Percentiles rank a stretch among this genome's conserved stretches.
Evolutionary conservation across 2,329 filamentous ascomycete genomes (phyloP).

Genomic region (Bipolaris zeicola): DNA sequence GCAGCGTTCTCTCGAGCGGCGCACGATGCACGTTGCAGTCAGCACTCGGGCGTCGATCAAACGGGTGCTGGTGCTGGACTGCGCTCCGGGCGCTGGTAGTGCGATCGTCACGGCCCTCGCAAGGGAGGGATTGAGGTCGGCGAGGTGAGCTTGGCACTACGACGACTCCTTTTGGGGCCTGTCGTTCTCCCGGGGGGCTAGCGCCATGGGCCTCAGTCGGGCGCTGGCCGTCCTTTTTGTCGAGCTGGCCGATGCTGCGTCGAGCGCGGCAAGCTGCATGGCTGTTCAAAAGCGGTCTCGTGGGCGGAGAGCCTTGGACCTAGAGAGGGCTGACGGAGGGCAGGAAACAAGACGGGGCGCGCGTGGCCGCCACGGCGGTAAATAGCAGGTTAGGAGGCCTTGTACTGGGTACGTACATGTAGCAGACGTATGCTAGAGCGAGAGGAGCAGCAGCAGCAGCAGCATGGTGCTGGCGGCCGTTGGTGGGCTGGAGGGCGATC

Average conservation of each 20-base stretch:
- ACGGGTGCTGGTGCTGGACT: constrained; percentile 46
- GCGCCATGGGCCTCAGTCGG: constrained; percentile 16
- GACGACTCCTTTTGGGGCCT: constrained; percentile 36
- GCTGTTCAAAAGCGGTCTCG: not conserved
- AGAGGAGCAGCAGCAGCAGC: not conserved
- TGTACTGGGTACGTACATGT: too few species aligned
- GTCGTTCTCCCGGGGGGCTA: constrained; percentile 29
- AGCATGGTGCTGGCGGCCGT: constrained; percentile 18
- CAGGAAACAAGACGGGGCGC: not conserved
- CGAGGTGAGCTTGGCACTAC: constrained; percentile 41
- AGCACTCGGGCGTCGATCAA: constrained; percentile 45
- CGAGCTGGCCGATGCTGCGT: constrained; percentile 10
- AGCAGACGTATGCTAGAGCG: too few species aligned
- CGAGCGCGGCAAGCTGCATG: constrained; percentile 11
- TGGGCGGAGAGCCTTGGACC: not conserved
- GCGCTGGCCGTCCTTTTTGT: constrained; percentile 8
- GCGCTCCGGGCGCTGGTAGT: constrained; percentile 38
- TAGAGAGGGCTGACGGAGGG: not conserved
- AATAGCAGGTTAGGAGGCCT: not conserved
- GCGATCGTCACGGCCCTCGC: constrained; percentile 40
- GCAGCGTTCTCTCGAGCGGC: constrained; percentile 20
- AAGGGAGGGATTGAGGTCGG: constrained; percentile 42
- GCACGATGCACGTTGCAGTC: constrained; percentile 42
- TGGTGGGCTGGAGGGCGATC: constrained; percentile 23
- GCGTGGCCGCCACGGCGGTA: too few species aligned